Evolutionary conservation across 306 rosid species (phyloP).

Genomic region (Arachis hypogaea): DNA sequence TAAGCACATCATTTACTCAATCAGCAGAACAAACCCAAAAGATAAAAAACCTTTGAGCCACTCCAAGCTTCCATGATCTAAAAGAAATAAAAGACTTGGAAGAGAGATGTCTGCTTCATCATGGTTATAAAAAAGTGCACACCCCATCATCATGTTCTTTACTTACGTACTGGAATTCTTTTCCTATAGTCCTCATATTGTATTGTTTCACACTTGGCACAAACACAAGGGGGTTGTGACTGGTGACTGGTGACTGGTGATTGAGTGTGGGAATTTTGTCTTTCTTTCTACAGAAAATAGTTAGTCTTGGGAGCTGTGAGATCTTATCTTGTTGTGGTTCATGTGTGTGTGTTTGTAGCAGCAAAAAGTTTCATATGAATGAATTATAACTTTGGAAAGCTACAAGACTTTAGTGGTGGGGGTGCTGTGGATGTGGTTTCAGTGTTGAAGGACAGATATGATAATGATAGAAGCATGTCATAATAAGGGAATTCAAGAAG

Average conservation of each 20-base stretch:
- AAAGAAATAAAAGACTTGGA: slow-evolving; percentile 38
- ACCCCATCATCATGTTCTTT: not conserved
- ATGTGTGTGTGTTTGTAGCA: slow-evolving; percentile 28
- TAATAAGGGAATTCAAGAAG: slow-evolving; percentile 38
- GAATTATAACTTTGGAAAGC: slow-evolving; percentile 14
- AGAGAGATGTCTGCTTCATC: not conserved
- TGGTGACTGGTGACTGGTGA: no score
- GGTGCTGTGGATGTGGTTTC: slow-evolving; percentile 10
- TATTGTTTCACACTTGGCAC: slow-evolving; percentile 4
- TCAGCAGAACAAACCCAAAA: slow-evolving; percentile 32
- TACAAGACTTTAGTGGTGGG: slow-evolving; percentile 28
- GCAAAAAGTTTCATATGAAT: slow-evolving; percentile 31
- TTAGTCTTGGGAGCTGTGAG: slow-evolving; percentile 19
- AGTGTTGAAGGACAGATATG: slow-evolving; percentile 47
- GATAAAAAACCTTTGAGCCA: slow-evolving; percentile 1
- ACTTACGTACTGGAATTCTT: not conserved
- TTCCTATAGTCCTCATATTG: slow-evolving; percentile 11
- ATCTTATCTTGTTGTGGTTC: slow-evolving; percentile 11
- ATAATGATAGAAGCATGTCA: slow-evolving; percentile 46
- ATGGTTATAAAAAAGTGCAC: slow-evolving; percentile 9
- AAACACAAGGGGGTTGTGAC: slow-evolving; percentile 15
- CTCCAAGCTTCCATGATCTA: slow-evolving; percentile 46
- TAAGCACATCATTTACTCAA: slow-evolving; percentile 40
- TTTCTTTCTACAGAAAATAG: no score
- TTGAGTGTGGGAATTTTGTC: no score